phyloP scores from a whole-genome alignment of 805 yeast species.

The Cyberlindnera mycetangii region DNA sequence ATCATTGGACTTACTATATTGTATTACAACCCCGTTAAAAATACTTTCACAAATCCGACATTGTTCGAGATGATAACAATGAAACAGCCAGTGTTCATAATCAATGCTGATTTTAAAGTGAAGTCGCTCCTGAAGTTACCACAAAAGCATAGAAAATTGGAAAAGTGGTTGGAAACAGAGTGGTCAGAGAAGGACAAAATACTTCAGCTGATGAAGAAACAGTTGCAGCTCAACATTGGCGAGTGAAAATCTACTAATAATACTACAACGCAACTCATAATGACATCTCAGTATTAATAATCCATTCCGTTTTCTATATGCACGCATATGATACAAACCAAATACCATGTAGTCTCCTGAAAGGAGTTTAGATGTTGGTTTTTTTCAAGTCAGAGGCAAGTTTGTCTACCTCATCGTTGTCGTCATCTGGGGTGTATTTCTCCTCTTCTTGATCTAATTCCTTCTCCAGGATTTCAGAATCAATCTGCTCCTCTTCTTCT shows the following conservation, averaged over 20 bases:
- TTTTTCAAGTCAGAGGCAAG: conserved; percentile 59
- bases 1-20: conserved; percentile 36
- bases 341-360: no score
- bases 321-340: not conserved
- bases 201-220: conserved; percentile 38
- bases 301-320: not conserved
- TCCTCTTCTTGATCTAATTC: conserved; percentile 40
- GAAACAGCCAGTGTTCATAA: conserved; percentile 28
- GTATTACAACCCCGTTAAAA: conserved; percentile 34
- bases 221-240: conserved; percentile 24
- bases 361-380: conserved; percentile 38
- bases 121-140: conserved; percentile 47
- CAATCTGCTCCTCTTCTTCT: conserved; percentile 37
- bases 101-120: conserved; percentile 25
- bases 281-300: not conserved
- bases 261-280: not conserved
- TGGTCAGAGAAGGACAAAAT: conserved; percentile 71
- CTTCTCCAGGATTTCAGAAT: conserved; percentile 32
- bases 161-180: conserved; percentile 69
- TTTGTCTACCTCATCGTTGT: conserved; percentile 49
- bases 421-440: conserved; percentile 38
- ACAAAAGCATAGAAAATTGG: conserved; percentile 50
- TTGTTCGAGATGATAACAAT: conserved; percentile 36
- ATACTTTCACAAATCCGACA: conserved; percentile 34
- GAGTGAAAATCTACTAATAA: not conserved